Conservation (phyloP, 495 filamentous ascomycete species). For the Mycothermus thermophilus region DNA sequence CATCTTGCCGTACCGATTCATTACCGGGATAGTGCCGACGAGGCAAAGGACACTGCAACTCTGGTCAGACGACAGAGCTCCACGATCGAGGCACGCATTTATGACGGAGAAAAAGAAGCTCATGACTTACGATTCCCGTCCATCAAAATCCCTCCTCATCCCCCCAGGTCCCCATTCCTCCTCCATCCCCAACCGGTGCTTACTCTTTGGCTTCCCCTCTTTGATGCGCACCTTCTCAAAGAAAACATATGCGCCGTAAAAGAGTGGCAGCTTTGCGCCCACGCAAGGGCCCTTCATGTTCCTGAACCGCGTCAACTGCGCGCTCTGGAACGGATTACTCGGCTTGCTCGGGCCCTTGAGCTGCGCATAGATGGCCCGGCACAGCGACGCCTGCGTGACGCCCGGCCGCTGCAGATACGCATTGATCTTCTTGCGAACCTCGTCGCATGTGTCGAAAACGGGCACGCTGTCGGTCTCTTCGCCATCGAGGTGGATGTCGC, state of each 20-base stretch:
- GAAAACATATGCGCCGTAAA: conserved; percentile 40
- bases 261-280: conserved; percentile 29
- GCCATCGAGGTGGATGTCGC: conserved; percentile 24
- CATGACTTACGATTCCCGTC: conserved; percentile 1
- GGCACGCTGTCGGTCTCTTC: conserved; percentile 30
- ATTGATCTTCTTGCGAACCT: conserved; percentile 41
- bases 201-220: conserved; percentile 41
- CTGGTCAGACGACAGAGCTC: too few species aligned
- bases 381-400: conserved; percentile 40
- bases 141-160: conserved; percentile 9
- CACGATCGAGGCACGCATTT: too few species aligned
- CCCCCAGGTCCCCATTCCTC: conserved; percentile 19
- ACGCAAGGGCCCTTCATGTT: conserved; percentile 30
- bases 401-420: conserved; percentile 33
- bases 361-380: conserved; percentile 31
- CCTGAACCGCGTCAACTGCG: conserved; percentile 34
- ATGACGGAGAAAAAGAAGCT: too few species aligned
- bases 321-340: conserved; percentile 14
- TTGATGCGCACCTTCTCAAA: conserved; percentile 48
- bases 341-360: conserved; percentile 6
- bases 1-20: too few species aligned
- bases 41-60: too few species aligned
- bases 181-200: conserved; percentile 41
- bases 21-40: too few species aligned
- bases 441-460: conserved; percentile 44